Evolutionary conservation across 805 yeast species (phyloP), one percentile per base, ranked within the genome.

Genomic region (Starmerella sp.): DNA sequence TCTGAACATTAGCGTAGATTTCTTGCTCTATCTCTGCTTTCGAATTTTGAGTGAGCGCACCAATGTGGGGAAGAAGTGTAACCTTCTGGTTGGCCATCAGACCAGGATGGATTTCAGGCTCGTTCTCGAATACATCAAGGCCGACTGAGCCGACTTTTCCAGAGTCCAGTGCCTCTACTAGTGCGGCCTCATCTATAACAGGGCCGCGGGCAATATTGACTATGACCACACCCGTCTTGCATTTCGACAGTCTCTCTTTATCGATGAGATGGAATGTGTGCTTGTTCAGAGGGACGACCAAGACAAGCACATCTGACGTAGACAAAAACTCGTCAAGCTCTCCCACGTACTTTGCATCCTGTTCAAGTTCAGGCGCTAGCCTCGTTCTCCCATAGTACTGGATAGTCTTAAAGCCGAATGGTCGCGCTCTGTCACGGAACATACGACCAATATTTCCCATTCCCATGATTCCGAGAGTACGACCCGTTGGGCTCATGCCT

Each of bases 171-270:
- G 77, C 77, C 9, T 71, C 72, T 2, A 76, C 71, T 45, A 82
- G 69, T 9, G 79, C 79, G 11, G 67, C 60, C 65, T 82, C 87
- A 62, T 83, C 80, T 54, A 82, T 62, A 28, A 89, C 81, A 3
- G 91, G 83, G 17, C 96, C 96, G 65, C 96, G 78, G 5, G 96
- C 93, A 14, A 95, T 86, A 71, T 88, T 88, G 42, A 86, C 81
- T 28, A 83, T 71, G 14, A 85, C 80, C 34, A 83, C 89, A 44
- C 90, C 95, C 55, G 81, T 79, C 68, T 88, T 89, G 86, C 86
- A 83, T 68, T 82, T 79, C 28, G 69, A 65, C 53, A 89, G 76
- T 2, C 80, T 72, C 14, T 75, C 81, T 46, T 71, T 75, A 69
- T 84, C 76, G 65, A 89, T 74, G 47, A 81, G 73, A 67, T 89